Conservation (phyloP, 768 basidiomycete species). For the Tylopilus intermedius region DNA sequence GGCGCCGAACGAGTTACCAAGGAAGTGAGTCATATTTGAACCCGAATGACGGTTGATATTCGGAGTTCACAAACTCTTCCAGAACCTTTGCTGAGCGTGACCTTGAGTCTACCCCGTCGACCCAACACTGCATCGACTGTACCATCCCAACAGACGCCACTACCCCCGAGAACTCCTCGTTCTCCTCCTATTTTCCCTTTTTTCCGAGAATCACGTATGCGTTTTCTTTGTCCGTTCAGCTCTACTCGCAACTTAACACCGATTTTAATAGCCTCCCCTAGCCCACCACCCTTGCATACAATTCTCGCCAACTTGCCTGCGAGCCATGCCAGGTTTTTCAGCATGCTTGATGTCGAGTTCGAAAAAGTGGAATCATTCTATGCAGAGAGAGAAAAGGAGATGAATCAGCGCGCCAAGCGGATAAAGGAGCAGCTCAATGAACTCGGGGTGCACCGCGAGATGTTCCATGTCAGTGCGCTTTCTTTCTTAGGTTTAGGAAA, state of each 20-base stretch:
- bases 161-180: no score
- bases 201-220: neutral
- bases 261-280: constrained; percentile 6
- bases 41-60: no score
- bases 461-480: constrained; percentile 46
- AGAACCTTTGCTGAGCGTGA: constrained; percentile 8
- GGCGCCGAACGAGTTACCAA: neutral
- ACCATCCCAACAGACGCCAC: neutral
- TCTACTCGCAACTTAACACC: neutral
- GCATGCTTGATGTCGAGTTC: constrained; percentile 69
- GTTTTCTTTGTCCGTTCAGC: neutral
- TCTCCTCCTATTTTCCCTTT: neutral
- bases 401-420: constrained; percentile 39
- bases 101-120: neutral
- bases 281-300: constrained; percentile 36
- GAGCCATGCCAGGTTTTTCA: constrained; percentile 68
- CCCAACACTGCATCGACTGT: neutral
- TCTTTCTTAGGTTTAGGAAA: neutral
- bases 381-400: constrained; percentile 59
- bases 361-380: constrained; percentile 90
- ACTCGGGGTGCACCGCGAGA: constrained; percentile 60
- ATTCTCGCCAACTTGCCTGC: constrained; percentile 54
- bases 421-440: constrained; percentile 71
- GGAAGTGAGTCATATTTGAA: constrained; percentile 9
- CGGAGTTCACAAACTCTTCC: neutral